A percentile compares a stretch with the other conserved stretches of the same genome.
These are phyloP conservation scores for Pseudocercospora fuligena DNA, from an alignment of 2,329 filamentous ascomycete species.

Conservation along the genomic window DNA sequence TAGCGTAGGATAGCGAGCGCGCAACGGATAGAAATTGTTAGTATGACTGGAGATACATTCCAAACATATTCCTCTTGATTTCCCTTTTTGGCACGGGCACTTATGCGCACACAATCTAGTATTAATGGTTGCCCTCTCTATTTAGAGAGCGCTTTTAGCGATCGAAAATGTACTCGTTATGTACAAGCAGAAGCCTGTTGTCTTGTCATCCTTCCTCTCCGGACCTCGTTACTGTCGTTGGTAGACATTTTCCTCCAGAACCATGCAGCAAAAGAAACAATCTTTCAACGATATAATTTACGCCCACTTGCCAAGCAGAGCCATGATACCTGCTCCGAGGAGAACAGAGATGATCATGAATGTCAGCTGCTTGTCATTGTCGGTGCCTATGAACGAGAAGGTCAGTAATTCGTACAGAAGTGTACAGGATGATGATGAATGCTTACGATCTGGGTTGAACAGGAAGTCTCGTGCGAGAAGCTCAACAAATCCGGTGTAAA, in stretches of 20 bases:
- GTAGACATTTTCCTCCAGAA: background rate
- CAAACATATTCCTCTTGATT: background rate
- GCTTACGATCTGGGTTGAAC: slow-evolving; percentile 72
- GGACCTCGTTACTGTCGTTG: background rate
- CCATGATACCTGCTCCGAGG: slow-evolving; percentile 77
- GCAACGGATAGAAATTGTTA: background rate
- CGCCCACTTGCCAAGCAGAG: slow-evolving; percentile 82
- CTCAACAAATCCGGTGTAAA: slow-evolving; percentile 55
- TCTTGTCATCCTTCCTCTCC: background rate
- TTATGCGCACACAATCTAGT: background rate
- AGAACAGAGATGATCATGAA: slow-evolving; percentile 91
- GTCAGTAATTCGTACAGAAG: background rate
- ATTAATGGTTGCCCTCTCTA: no score
- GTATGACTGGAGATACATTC: background rate
- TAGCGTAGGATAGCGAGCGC: background rate
- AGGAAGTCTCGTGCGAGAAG: slow-evolving; percentile 57
- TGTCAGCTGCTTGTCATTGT: slow-evolving; percentile 83
- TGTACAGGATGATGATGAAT: background rate
- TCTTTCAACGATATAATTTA: slow-evolving; percentile 45
- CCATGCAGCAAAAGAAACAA: background rate
- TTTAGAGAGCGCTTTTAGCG: background rate
- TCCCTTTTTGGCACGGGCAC: background rate
- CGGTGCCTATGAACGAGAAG: slow-evolving; percentile 53
- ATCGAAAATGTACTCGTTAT: background rate
- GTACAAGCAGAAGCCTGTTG: background rate